Conservation (phyloP, 2,329 filamentous ascomycete genomes). For the Fusarium liriodendri region DNA sequence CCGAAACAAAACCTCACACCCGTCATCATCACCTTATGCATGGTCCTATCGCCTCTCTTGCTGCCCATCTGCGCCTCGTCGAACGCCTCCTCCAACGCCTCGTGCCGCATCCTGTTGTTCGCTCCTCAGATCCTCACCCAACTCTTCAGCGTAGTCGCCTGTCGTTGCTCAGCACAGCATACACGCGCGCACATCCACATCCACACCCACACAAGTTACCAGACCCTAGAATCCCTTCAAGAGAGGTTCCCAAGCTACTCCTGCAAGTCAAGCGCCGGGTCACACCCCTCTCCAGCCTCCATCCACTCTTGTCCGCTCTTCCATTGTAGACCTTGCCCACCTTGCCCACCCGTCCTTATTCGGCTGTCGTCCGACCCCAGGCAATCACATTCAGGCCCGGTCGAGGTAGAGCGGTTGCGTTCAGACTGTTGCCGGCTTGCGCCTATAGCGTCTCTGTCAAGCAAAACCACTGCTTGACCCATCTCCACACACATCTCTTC, state of each 20-base stretch:
- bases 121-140: conserved; percentile 12
- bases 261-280: conserved; percentile 49
- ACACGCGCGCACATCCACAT: conserved; percentile 29
- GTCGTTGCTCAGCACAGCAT: conserved; percentile 35
- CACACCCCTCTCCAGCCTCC: conserved; percentile 45
- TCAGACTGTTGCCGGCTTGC: conserved; percentile 33
- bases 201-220: conserved; percentile 10
- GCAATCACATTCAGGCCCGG: conserved; percentile 38
- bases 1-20: neutral
- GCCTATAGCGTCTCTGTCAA: conserved; percentile 36
- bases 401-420: conserved; percentile 40
- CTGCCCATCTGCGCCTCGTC: conserved; percentile 15
- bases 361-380: conserved; percentile 40
- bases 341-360: conserved; percentile 41
- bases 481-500: conserved; percentile 30
- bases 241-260: conserved; percentile 42
- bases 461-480: conserved; percentile 43
- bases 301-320: conserved; percentile 41
- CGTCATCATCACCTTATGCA: neutral
- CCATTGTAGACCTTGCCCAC: conserved; percentile 33
- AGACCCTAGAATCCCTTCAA: conserved; percentile 35
- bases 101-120: conserved; percentile 20
- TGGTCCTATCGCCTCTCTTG: conserved; percentile 11
- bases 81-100: conserved; percentile 16
- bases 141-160: conserved; percentile 26